Base-by-base conservation (phyloP, 306 rosid species). In the Citrullus colocynthis region DNA sequence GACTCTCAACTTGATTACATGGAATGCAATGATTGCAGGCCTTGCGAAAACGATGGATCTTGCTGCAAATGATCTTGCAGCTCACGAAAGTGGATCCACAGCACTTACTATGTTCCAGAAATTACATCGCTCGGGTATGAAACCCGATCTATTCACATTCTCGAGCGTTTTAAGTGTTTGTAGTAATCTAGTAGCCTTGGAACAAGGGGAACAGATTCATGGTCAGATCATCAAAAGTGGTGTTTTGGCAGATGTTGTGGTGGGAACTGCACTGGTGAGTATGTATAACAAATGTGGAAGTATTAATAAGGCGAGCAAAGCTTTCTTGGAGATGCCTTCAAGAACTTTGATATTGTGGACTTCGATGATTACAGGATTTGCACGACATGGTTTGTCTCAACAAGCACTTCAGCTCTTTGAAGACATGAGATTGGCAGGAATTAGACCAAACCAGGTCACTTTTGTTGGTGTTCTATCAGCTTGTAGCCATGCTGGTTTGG, bases 341-440 rank as follows among this genome's bases (percentile, higher is more conserved):
- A 90, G 97, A 84, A 95, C 97, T 76, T 66, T 92, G 90, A 87
- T 95, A 81, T 87, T 88, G 10, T 95, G 98, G 98, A 95, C 98
- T 78, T 86, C 96, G 21, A 88, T 95, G 93, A 92, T 92, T 59
- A 77, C 93, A 13, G 90, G 96, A 80, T 85, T 86, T 86, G 87
- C 98, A 20, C 96, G 82, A 77, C 93, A 90, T 49, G 93, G 98
- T 59, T 77, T 77, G 89, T 85, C 90, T 80, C 88, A 85, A 76
- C 96, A 90, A 85, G 93, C 96, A 7, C 79, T 95, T 80, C 84
- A 87, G 80, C 92, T 90, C 80, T 90, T 95, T 30, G 92, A 90
- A 62, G 98, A 92, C 79, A 95, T 95, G 97, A 87, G 83, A 79
- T 60, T 92, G 20, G 87, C 86, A 6, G 93, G 96, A 67, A 88